phyloP scores from a whole-genome alignment of 768 basidiomycete genomes.

The Rhodocollybia butyracea region DNA sequence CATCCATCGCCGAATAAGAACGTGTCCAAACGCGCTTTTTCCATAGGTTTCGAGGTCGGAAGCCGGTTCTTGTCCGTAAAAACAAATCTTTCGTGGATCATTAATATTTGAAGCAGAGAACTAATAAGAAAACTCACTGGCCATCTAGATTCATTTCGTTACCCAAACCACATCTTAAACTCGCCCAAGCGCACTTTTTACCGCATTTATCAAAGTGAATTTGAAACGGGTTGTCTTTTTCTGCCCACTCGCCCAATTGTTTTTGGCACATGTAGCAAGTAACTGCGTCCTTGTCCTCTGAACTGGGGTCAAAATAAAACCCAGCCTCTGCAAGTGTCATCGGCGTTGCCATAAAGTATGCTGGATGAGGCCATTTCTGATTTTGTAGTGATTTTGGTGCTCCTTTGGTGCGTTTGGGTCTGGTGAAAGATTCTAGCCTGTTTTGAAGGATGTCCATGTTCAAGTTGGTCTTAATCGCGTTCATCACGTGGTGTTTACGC shows the following conservation, averaged over 20 bases:
- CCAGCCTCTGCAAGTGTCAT: conserved; percentile 81
- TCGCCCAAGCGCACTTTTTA: conserved; percentile 73
- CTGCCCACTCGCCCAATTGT: conserved; percentile 81
- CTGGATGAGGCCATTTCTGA: conserved; percentile 80
- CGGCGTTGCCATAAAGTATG: conserved; percentile 64
- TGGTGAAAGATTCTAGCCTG: conserved; percentile 68
- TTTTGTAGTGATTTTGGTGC: conserved; percentile 42
- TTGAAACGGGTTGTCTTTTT: conserved; percentile 78
- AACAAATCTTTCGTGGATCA: too few species aligned
- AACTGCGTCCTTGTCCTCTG: conserved; percentile 69
- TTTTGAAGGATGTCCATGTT: conserved; percentile 52
- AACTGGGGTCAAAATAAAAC: conserved; percentile 77
- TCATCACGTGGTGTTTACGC: too few species aligned
- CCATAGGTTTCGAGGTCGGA: conserved; percentile 68
- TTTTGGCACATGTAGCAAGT: conserved; percentile 84
- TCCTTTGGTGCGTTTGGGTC: conserved; percentile 59
- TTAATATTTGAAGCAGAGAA: too few species aligned
- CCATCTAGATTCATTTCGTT: conserved; percentile 56
- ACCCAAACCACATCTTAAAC: conserved; percentile 66
- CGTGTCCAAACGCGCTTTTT: conserved; percentile 67
- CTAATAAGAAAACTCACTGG: conserved; percentile 45
- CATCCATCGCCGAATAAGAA: conserved; percentile 55
- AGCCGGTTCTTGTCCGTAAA: conserved; percentile 57
- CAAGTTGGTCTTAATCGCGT: neutral
- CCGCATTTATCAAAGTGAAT: conserved; percentile 76